A percentile compares a stretch with the other conserved stretches of the same genome.
These are phyloP conservation scores for Backusella liffmaniae DNA, from an alignment of 192 early-diverging fungal genomes.

Conservation along the genomic window DNA sequence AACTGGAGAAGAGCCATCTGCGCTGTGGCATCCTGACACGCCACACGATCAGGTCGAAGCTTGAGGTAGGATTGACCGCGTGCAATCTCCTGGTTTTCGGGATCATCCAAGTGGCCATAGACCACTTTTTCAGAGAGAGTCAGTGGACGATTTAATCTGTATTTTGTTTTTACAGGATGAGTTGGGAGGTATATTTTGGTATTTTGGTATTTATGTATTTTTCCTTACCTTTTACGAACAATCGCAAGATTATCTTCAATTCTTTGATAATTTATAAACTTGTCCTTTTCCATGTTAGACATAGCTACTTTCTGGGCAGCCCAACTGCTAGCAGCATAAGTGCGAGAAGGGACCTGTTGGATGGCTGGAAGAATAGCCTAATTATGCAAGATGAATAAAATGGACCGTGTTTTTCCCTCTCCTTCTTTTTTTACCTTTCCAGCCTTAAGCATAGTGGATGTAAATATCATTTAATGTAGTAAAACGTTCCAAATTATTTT, in stretches of 20 bases:
- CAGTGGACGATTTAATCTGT: slow-evolving; percentile 85
- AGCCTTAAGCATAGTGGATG: slow-evolving; percentile 28
- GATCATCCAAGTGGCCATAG: slow-evolving; percentile 96
- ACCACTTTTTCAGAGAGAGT: slow-evolving; percentile 98
- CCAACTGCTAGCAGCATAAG: slow-evolving; percentile 51
- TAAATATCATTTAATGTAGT: slow-evolving; percentile 25
- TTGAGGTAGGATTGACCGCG: slow-evolving; percentile 92
- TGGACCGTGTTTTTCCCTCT: background rate
- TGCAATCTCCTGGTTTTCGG: slow-evolving; percentile 89
- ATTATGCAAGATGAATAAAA: slow-evolving; percentile 8
- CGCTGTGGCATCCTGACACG: slow-evolving; percentile 98
- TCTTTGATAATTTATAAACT: slow-evolving; percentile 96
- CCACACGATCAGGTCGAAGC: slow-evolving; percentile 97
- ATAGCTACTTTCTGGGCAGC: slow-evolving; percentile 77
- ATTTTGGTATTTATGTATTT: no score
- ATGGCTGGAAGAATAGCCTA: slow-evolving; percentile 30
- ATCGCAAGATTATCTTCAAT: slow-evolving; percentile 95
- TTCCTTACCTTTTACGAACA: slow-evolving; percentile 80
- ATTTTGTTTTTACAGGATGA: background rate
- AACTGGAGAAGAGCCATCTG: slow-evolving; percentile 98
- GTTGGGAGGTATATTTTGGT: no score
- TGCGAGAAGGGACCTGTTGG: slow-evolving; percentile 35
- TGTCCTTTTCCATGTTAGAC: slow-evolving; percentile 88
- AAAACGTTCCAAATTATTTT: background rate
- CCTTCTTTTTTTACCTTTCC: slow-evolving; percentile 27